Evolutionary conservation across 495 filamentous ascomycete genomes (phyloP), one percentile per base, ranked within the genome.

Genomic region (Hypoxylon fuscum): DNA sequence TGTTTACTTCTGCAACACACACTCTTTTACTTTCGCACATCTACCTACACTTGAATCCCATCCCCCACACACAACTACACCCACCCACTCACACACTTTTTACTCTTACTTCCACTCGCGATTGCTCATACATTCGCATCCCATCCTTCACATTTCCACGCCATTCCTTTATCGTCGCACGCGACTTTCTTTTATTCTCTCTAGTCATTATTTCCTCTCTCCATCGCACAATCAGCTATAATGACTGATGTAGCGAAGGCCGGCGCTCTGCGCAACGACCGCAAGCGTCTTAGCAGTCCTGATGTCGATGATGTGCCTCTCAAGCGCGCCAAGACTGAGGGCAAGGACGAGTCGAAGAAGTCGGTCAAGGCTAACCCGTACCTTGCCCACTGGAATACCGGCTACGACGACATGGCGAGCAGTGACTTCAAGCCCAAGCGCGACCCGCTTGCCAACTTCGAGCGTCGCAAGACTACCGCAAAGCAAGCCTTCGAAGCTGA

Each of bases 331-430:
- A 74, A 73, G 64, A 71, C 59, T 29, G 71, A 72, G 40, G 71
- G 71, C 49, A 65, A 56, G 38, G 57, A 52, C 46, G 62, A 62
- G 8, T 49, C 79, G 57, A 78, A 77, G 57, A 78, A 77, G 38
- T 72, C 63, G 25, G 59, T 48, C 17, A 74, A 79, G 44, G 68
- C 70, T 63, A 98, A 97, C 68, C 90, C 90, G 2, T 98, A 99
- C 74, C 85, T 98, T 45, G 92, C 93, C 45, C 96, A 99, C 70
- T 90, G 90, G 85, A 89, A 92, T 73, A 80, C 90, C 38, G 68
- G 74, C 15, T 81, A 90, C 32, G 67, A 73, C 21, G 68, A 64
- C 43, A n/a, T n/a, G n/a, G 64, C 25, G 25, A 27, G 3, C 8
- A 8, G 66, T 10, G 66, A 73, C 42, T 74, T 72, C 67, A 77